A percentile compares a stretch with the other conserved stretches of the same genome.
These are phyloP conservation scores for Blakeslea trispora DNA, from an alignment of 371 early-diverging fungal genomes.

Conservation along the genomic window DNA sequence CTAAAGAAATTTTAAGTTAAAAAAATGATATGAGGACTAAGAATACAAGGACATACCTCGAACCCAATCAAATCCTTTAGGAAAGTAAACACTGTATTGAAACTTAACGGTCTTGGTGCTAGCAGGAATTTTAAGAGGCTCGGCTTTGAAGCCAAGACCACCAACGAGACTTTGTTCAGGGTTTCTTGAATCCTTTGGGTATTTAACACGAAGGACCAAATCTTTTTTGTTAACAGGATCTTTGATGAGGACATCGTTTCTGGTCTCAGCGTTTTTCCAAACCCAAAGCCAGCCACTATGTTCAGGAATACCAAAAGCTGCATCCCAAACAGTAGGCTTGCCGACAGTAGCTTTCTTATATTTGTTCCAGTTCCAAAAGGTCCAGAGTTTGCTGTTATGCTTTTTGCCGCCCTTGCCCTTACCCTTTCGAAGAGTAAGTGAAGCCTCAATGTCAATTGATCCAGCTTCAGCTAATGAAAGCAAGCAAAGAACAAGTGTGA, in stretches of 20 bases:
- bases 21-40: too few relatives aligned
- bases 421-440: too few relatives aligned
- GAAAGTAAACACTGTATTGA: constrained; percentile 55
- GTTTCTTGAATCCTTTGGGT: constrained; percentile 21
- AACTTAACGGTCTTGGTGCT: constrained; percentile 34
- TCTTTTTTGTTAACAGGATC: constrained; percentile 20
- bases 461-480: constrained; percentile 11
- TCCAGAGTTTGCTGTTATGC: constrained; percentile 12
- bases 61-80: constrained; percentile 53
- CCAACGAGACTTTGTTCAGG: constrained; percentile 22
- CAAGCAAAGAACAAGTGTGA: constrained; percentile 7
- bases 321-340: constrained; percentile 11
- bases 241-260: constrained; percentile 8
- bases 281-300: constrained; percentile 29
- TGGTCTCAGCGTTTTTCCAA: constrained; percentile 18
- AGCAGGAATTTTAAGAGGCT: constrained; percentile 23
- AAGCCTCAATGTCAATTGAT: too few relatives aligned
- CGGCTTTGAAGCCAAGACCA: constrained; percentile 26
- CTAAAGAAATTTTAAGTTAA: constrained; percentile 6
- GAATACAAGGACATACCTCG: constrained; percentile 51
- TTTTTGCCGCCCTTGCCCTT: constrained; percentile 3
- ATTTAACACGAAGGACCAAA: constrained; percentile 16
- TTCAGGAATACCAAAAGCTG: constrained; percentile 18
- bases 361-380: constrained; percentile 26
- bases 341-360: constrained; percentile 19